Evolutionary conservation across 2,329 filamentous ascomycete genomes (phyloP), one percentile per base, ranked within the genome.

Genomic region (Lecanicillium sp.): DNA sequence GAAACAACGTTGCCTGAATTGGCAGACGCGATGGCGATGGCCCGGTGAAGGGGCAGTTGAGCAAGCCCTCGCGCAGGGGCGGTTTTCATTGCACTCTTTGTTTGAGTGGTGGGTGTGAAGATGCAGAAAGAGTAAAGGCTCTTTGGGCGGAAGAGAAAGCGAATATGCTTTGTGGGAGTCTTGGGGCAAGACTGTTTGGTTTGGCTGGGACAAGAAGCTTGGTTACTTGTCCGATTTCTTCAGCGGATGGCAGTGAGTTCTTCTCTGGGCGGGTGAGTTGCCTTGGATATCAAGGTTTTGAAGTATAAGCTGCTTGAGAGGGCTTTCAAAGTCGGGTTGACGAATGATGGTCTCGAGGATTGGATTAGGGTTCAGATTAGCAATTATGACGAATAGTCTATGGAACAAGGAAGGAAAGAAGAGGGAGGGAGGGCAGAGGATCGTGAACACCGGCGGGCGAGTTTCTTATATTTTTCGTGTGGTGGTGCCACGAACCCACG

Each of bases 61-160:
- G 44, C 37, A 25, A 51, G 44, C 43, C 46, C 49, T 37, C 44
- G 49, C 41, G 44, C 37, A 32, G 49, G 46, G 44, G 43, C 38
- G 40, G 41, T 40, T 36, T 44, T 37, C 52, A 55, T 55, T 43
- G 44, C 47, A 52, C 37, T 41, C 32, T 34, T 43, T 41, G 51
- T 42, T 15, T 44, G 37, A 28, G 48, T 40, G 17, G 29, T 18
- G 31, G 9, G 33, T 7, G 32, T 33, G 14, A 33, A 31, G 29
- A 31, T 7, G 29, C 29, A 7, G 29, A n/a, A 30, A 30, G 29
- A n/a, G 22, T n/a, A n/a, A 14, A 22, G 39, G 34, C 11, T 25
- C 22, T 25, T 25, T 25, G 22, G 22, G 7, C 22, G 17, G 17
- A 31, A 33, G 30, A 17, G 18, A 17, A 33, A 33, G 15, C 15